phyloP scores from a whole-genome alignment of 345 rosid species.

The Kernera saxatilis region DNA sequence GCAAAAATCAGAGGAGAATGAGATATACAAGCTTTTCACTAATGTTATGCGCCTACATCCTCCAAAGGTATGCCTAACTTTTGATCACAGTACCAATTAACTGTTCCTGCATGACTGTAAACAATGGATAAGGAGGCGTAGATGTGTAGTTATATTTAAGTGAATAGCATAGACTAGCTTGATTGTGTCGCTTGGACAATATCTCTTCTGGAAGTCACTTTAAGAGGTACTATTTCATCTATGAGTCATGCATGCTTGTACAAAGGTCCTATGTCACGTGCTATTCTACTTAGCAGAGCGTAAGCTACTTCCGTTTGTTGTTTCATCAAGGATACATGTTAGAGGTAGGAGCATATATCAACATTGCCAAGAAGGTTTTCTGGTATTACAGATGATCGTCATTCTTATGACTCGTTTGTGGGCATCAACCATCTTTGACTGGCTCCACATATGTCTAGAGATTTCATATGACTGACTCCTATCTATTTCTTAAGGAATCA shows the following conservation, averaged over 20 bases:
- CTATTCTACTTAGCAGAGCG: background rate
- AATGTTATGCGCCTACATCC: constrained; percentile 63
- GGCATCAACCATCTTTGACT: background rate
- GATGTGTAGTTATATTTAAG: background rate
- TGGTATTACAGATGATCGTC: background rate
- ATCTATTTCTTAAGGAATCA: background rate
- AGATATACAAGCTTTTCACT: constrained; percentile 68
- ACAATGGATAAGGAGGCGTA: background rate
- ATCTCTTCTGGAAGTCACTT: background rate
- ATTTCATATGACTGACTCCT: background rate
- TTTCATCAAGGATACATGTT: background rate
- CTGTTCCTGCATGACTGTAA: background rate
- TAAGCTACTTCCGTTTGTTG: constrained; percentile 6
- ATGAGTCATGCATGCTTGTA: background rate
- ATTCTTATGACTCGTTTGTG: constrained; percentile 2
- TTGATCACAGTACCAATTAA: background rate
- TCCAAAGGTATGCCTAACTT: constrained; percentile 54
- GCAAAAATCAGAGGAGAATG: constrained; percentile 52
- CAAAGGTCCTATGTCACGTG: background rate
- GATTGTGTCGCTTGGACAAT: background rate
- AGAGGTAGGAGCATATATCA: background rate
- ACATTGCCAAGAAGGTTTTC: background rate
- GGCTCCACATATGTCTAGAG: background rate
- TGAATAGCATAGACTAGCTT: constrained; percentile 11
- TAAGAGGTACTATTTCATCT: background rate